These are phyloP conservation scores for Plenodomus tracheiphilus DNA, from an alignment of 2,329 filamentous ascomycete genomes.

Conservation along the genomic window DNA sequence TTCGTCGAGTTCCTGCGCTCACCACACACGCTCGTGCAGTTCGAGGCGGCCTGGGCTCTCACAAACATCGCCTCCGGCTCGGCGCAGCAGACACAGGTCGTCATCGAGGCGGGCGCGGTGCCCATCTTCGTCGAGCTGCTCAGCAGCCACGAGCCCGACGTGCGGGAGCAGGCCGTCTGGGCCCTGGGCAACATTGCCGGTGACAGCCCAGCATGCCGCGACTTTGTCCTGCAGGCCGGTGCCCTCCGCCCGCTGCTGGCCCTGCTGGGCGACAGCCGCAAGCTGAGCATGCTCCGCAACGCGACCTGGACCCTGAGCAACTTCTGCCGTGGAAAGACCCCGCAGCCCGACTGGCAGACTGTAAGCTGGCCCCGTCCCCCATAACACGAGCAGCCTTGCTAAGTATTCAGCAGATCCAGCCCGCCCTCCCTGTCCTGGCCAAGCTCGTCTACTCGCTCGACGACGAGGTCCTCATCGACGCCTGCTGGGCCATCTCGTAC, in stretches of 20 bases:
- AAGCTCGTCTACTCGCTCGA: constrained; percentile 99
- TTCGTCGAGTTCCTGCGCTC: constrained; percentile 99
- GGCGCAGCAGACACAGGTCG: constrained; percentile 95
- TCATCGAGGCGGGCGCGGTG: constrained; percentile 96
- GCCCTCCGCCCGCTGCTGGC: constrained; percentile 87
- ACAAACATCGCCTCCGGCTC: constrained; percentile 99
- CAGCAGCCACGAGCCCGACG: constrained; percentile 94
- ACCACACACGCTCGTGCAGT: constrained; percentile 96
- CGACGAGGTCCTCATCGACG: constrained; percentile 97
- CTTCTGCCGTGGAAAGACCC: constrained; percentile 99
- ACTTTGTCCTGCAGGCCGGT: constrained; percentile 90
- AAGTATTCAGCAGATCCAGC: constrained; percentile 70
- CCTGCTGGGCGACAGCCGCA: constrained; percentile 93
- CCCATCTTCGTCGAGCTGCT: constrained; percentile 98
- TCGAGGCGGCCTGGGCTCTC: constrained; percentile 97
- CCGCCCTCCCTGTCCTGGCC: constrained; percentile 89
- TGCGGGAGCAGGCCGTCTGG: constrained; percentile 98
- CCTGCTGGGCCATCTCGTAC: constrained; percentile 99
- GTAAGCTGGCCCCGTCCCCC: constrained; percentile 58
- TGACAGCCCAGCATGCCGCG: constrained; percentile 95
- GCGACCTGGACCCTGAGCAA: constrained; percentile 99
- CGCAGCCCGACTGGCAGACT: constrained; percentile 95
- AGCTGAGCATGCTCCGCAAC: constrained; percentile 98
- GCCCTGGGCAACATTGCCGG: constrained; percentile 98
- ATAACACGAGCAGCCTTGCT: constrained; percentile 1